Evolutionary conservation across 1,284 basidiomycete genomes (phyloP).

Genomic region (Trichosporon asahii): DNA sequence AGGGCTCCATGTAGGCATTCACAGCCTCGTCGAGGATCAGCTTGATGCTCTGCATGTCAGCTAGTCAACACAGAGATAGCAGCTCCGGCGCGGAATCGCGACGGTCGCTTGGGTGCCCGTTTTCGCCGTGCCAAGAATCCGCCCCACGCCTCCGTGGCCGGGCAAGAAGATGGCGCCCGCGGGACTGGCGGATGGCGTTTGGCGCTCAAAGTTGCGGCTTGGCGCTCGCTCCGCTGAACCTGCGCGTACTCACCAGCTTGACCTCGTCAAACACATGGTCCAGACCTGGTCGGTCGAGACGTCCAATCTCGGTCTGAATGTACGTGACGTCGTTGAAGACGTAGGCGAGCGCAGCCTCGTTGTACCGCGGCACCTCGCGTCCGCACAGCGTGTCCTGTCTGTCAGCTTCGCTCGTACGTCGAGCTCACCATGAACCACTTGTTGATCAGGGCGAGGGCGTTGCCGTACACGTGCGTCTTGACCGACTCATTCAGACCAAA

Average conservation of each 20-base stretch:
- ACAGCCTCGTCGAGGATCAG: slow-evolving; percentile 72
- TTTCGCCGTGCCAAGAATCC: background rate
- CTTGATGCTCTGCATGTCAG: slow-evolving; percentile 63
- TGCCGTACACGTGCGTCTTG: slow-evolving; percentile 82
- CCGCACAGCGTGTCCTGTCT: slow-evolving; percentile 42
- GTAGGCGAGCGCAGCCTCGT: slow-evolving; percentile 81
- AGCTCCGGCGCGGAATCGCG: no score
- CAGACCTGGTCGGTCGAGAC: slow-evolving; percentile 67
- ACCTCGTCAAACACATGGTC: slow-evolving; percentile 75
- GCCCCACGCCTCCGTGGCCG: no score
- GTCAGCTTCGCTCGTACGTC: background rate
- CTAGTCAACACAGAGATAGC: no score
- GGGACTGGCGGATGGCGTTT: no score
- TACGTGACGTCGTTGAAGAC: slow-evolving; percentile 78
- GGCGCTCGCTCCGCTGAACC: background rate
- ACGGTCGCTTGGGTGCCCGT: background rate
- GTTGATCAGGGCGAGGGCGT: slow-evolving; percentile 79
- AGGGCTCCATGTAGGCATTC: slow-evolving; percentile 72
- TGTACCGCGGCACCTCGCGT: slow-evolving; percentile 69
- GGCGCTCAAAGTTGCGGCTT: no score
- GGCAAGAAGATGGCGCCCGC: no score
- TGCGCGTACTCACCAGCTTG: slow-evolving; percentile 62
- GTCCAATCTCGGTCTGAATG: slow-evolving; percentile 73
- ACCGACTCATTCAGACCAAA: slow-evolving; percentile 69
- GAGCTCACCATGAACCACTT: slow-evolving; percentile 69